A percentile compares a stretch with the other conserved stretches of the same genome.
Conservation (phyloP, 495 filamentous ascomycete species). For the Tuber calosporum region DNA sequence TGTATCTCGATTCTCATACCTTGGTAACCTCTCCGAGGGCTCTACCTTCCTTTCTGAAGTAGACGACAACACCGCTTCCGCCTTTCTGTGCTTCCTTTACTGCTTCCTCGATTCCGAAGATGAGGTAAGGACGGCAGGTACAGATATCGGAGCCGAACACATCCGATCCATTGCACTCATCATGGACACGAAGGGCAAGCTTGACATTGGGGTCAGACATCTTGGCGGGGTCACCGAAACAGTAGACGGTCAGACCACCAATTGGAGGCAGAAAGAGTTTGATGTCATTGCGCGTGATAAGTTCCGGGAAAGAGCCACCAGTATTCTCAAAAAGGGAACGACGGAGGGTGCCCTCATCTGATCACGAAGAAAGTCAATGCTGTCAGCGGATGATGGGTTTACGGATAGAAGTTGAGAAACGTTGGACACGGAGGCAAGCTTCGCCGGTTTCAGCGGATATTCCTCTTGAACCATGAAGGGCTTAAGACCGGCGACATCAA, state of each 20-base stretch:
- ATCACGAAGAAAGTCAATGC: slow-evolving; percentile 3
- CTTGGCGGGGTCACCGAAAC: slow-evolving; percentile 88
- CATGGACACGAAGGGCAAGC: slow-evolving; percentile 85
- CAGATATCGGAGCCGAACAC: slow-evolving; percentile 99
- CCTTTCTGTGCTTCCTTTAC: slow-evolving; percentile 94
- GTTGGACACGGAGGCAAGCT: slow-evolving; percentile 10
- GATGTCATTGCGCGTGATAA: slow-evolving; percentile 73
- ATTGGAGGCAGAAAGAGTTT: slow-evolving; percentile 96
- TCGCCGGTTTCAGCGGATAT: neutral
- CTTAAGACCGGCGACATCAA: neutral
- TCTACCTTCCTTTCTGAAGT: slow-evolving; percentile 96
- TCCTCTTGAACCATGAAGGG: neutral
- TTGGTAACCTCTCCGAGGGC: slow-evolving; percentile 97
- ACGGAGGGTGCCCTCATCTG: slow-evolving; percentile 78
- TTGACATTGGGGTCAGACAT: slow-evolving; percentile 81
- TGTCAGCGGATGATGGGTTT: slow-evolving; percentile 12
- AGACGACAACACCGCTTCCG: slow-evolving; percentile 93
- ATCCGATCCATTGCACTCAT: slow-evolving; percentile 96
- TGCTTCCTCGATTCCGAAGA: slow-evolving; percentile 93
- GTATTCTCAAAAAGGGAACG: slow-evolving; percentile 90
- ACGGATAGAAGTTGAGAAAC: neutral
- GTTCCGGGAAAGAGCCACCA: slow-evolving; percentile 53
- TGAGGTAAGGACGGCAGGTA: slow-evolving; percentile 92
- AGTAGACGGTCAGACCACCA: slow-evolving; percentile 92
- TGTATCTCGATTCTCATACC: slow-evolving; percentile 44